A percentile compares a stretch with the other conserved stretches of the same genome.
phyloP scores from a whole-genome alignment of 2,329 filamentous ascomycete species.

The Elsinoe arachidis region DNA sequence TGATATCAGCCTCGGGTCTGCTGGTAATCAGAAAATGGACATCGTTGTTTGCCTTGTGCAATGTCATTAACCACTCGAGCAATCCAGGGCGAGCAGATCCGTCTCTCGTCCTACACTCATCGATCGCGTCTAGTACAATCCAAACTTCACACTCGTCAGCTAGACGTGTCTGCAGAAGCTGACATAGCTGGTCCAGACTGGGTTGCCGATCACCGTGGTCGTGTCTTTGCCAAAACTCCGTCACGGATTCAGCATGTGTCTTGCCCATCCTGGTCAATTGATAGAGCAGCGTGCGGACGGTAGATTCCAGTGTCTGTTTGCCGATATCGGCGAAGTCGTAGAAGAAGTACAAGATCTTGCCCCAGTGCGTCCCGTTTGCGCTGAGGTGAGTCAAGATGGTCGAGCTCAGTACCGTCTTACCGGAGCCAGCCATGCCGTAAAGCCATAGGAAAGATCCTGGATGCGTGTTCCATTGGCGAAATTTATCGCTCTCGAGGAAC shows the following conservation, averaged over 20 bases:
- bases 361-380: not conserved
- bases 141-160: not conserved
- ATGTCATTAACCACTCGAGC: not conserved
- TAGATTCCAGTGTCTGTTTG: not conserved
- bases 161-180: not conserved
- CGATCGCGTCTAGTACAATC: not conserved
- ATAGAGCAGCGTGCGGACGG: not conserved
- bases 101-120: not conserved
- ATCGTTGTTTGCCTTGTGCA: not conserved
- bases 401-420: conserved; percentile 13
- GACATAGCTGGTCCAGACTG: not conserved
- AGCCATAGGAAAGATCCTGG: conserved; percentile 10
- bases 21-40: not conserved
- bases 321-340: not conserved
- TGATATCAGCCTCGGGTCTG: not conserved
- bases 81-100: not conserved
- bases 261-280: not conserved
- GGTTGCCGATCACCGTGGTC: not conserved
- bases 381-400: not conserved
- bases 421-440: conserved; percentile 9
- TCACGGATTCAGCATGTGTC: not conserved
- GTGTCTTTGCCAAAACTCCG: not conserved
- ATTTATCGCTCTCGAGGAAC: not conserved
- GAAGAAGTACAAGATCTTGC: not conserved
- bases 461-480: not conserved